Conservation (phyloP, 768 basidiomycete genomes). For the Sporobolomyces phaffii region DNA sequence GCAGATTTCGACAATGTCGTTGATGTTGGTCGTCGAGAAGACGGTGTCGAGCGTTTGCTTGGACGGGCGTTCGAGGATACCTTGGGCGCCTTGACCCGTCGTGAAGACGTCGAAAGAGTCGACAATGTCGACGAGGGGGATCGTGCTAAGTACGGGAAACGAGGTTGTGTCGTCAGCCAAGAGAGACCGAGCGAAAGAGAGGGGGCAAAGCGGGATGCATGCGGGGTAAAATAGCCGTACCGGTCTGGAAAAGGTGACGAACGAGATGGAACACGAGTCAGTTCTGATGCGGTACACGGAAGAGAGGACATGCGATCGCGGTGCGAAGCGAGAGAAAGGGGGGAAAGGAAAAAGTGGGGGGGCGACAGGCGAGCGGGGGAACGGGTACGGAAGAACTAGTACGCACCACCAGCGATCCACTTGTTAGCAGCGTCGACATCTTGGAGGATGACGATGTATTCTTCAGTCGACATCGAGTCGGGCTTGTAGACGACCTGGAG, state of each 20-base stretch:
- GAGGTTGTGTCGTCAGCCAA: not conserved
- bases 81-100: constrained; percentile 63
- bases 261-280: not conserved
- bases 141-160: constrained; percentile 48
- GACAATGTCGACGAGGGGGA: constrained; percentile 69
- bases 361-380: not conserved
- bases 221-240: not conserved
- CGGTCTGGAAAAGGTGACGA: constrained; percentile 20
- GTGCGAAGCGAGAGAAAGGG: not conserved
- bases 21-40: constrained; percentile 63
- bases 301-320: too few relatives aligned
- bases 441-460: constrained; percentile 57
- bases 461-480: constrained; percentile 63
- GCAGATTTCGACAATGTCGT: constrained; percentile 58
- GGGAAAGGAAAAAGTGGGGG: too few relatives aligned
- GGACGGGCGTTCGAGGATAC: constrained; percentile 66
- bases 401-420: constrained; percentile 73
- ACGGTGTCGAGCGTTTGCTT: constrained; percentile 72
- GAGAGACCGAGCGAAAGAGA: not conserved
- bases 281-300: not conserved
- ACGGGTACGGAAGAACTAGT: constrained; percentile 22
- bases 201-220: too few relatives aligned
- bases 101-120: constrained; percentile 70
- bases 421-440: constrained; percentile 50
- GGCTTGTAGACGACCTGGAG: constrained; percentile 72